A percentile compares a stretch with the other conserved stretches of the same genome.
Evolutionary conservation across 2,329 filamentous ascomycete species (phyloP).

Genomic region (Penicillium sp.): DNA sequence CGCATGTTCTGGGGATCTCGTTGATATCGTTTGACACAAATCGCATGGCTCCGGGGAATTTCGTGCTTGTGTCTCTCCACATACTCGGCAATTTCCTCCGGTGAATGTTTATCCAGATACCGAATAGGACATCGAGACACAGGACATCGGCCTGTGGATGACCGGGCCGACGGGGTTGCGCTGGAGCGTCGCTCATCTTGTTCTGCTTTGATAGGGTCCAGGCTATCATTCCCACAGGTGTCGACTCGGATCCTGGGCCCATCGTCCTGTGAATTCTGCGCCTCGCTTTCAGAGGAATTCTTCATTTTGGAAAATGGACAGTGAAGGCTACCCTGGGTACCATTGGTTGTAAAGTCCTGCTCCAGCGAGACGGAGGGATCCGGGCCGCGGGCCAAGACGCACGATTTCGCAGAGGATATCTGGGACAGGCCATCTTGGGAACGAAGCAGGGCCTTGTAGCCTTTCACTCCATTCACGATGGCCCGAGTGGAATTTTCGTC

Average conservation of each 20-base stretch:
- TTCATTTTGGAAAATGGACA: conserved; percentile 70
- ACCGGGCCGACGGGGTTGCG: conserved; percentile 38
- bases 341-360: conserved; percentile 85
- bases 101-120: conserved; percentile 85
- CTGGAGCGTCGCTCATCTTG: conserved; percentile 46
- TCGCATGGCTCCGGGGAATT: conserved; percentile 85
- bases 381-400: conserved; percentile 46
- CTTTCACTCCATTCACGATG: conserved; percentile 41
- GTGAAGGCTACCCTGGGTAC: conserved; percentile 71
- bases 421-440: conserved; percentile 28
- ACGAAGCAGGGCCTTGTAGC: conserved; percentile 39
- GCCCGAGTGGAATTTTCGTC: conserved; percentile 51
- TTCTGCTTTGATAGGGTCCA: conserved; percentile 56
- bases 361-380: conserved; percentile 68
- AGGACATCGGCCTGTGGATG: conserved; percentile 63
- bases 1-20: conserved; percentile 79
- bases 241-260: conserved; percentile 42
- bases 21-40: conserved; percentile 87
- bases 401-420: conserved; percentile 37
- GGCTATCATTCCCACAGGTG: conserved; percentile 53
- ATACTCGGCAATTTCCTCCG: conserved; percentile 88
- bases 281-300: conserved; percentile 28
- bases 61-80: conserved; percentile 95
- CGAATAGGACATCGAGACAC: conserved; percentile 80
- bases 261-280: conserved; percentile 39